Base-by-base conservation (phyloP, 2,329 filamentous ascomycete species). In the Annulohypoxylon truncatum region DNA sequence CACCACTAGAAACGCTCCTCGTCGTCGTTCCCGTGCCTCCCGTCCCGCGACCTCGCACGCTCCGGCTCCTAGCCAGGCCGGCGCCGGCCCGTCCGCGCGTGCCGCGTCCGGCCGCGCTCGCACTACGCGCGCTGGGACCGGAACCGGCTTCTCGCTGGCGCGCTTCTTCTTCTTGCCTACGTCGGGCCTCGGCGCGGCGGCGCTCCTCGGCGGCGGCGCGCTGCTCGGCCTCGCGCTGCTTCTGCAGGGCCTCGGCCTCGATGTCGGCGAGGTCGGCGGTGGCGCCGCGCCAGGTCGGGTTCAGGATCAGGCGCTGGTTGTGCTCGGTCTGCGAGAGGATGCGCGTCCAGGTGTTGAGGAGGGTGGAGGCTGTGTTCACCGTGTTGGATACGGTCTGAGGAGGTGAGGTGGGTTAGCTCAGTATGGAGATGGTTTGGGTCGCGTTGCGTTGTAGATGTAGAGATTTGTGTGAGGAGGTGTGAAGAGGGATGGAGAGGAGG, bases 241-340 rank as follows among this genome's bases (percentile, higher is more conserved):
- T 89, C 67, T 90, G 82, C 10, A 89, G 77, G 2, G 89, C 89
- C 77, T 98, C 95, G 57, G 89, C 90, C 79, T 98, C 95, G 60
- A 94, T 87, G 66, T 97, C 93, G n/a, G 88, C 85, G 38, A 97
- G 80, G 79, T 99, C 96, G 75, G 94, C 89, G 3, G 89, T 92
- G 26, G 94, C 92, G 61, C 96, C 96, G 76, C 95, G 91, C 94
- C 95, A 99, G 63, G 89, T 84, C 1, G 93, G 92, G 75, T 97
- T 92, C 47, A 98, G 85, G 46, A 99, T 90, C 53, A 99, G 83
- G 22, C 96, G 90, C 78, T 98, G 94, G 77, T 97, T 98, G 80
- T 99, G 96, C 80, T 99, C 96, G 3, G 96, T 97, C 79, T 99
- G 96, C 5, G 93, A 96, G 10, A 99, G 87, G 71, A 99, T 97